These are phyloP conservation scores for Cyclotella sp. DNA, from an alignment of 108 stramenopile species.

Conservation along the genomic window DNA sequence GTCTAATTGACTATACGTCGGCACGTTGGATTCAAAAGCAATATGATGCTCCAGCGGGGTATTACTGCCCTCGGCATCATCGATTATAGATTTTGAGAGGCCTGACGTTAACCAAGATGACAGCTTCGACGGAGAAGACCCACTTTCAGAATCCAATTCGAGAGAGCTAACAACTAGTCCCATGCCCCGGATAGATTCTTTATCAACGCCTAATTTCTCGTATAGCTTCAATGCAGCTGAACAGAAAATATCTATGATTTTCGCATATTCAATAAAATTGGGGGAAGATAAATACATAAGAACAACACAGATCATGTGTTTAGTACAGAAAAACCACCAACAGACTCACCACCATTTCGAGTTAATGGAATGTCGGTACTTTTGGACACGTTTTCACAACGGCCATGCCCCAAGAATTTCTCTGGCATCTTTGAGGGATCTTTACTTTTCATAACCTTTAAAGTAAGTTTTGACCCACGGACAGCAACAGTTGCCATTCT, in stretches of 20 bases:
- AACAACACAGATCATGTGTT: too few species aligned
- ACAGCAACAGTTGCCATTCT: conserved; percentile 74
- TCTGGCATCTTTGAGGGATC: conserved; percentile 69
- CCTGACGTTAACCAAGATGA: conserved; percentile 9
- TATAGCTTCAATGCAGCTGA: conserved; percentile 64
- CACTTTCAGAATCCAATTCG: conserved; percentile 35
- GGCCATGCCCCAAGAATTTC: conserved; percentile 91
- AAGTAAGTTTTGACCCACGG: conserved; percentile 71
- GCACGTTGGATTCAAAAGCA: conserved; percentile 1
- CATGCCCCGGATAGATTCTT: conserved; percentile 84
- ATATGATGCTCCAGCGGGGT: neutral
- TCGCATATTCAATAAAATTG: neutral
- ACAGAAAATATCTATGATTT: conserved; percentile 45
- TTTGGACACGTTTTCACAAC: conserved; percentile 81
- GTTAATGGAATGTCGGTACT: conserved; percentile 60
- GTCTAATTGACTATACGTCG: conserved; percentile 53
- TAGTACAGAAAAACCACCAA: neutral
- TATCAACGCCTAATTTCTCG: conserved; percentile 59
- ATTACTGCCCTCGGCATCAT: neutral
- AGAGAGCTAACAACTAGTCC: conserved; percentile 82
- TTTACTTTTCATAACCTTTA: conserved; percentile 91
- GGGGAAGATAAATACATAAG: neutral
- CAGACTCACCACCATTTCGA: conserved; percentile 49
- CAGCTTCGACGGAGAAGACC: conserved; percentile 7
- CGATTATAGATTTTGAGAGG: neutral